Evolutionary conservation across 192 early-diverging fungal genomes (phyloP).

Genomic region (Podila minutissima): DNA sequence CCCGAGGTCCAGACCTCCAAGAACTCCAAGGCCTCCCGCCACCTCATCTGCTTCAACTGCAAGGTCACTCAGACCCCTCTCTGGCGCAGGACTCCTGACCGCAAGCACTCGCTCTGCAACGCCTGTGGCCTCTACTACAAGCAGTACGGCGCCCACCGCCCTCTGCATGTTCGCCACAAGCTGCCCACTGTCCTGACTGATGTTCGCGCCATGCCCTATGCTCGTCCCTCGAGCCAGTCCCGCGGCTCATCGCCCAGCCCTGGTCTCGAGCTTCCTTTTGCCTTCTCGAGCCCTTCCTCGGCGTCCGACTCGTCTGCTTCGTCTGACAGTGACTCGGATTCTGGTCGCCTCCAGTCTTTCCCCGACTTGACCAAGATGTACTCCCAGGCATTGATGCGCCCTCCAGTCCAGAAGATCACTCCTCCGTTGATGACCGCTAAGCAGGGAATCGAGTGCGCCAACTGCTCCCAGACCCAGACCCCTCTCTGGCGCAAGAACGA

Average conservation of each 20-base stretch:
- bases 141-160: slow-evolving; percentile 67
- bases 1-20: neutral
- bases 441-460: slow-evolving; percentile 61
- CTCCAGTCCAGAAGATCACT: slow-evolving; percentile 8
- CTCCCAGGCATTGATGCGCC: slow-evolving; percentile 29
- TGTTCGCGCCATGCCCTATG: slow-evolving; percentile 35
- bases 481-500: slow-evolving; percentile 85
- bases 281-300: neutral
- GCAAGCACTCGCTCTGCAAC: slow-evolving; percentile 83
- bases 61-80: slow-evolving; percentile 79
- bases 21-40: slow-evolving; percentile 48
- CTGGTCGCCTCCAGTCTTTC: slow-evolving; percentile 6
- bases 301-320: slow-evolving; percentile 7
- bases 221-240: slow-evolving; percentile 16
- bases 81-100: slow-evolving; percentile 83
- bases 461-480: slow-evolving; percentile 78
- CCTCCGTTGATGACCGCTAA: slow-evolving; percentile 47
- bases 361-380: slow-evolving; percentile 33
- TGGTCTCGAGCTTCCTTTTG: neutral
- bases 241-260: slow-evolving; percentile 22
- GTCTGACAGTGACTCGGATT: slow-evolving; percentile 32
- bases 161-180: slow-evolving; percentile 63
- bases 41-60: slow-evolving; percentile 78
- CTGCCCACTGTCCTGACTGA: slow-evolving; percentile 29
- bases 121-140: slow-evolving; percentile 80